phyloP scores from a whole-genome alignment of 805 yeast species.

The Saccharomycopsis fermentans region DNA sequence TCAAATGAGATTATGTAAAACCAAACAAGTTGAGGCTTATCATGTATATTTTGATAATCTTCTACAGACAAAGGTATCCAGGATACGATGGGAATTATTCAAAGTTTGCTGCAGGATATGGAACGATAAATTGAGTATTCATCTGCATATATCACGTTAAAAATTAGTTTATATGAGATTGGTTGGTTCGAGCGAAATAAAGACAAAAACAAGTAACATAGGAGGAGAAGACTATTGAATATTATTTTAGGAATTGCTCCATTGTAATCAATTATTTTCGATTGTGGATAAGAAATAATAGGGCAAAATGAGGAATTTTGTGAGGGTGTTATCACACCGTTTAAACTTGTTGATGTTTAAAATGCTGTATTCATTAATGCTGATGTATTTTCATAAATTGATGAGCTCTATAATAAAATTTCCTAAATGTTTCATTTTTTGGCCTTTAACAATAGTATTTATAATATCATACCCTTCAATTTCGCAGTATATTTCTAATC shows the following conservation, averaged over 20 bases:
- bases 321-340: background rate
- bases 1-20: too few species aligned
- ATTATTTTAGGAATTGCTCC: background rate
- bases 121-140: too few species aligned
- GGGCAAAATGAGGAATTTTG: background rate
- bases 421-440: constrained; percentile 35
- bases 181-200: background rate
- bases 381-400: constrained; percentile 6
- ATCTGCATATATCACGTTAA: too few species aligned
- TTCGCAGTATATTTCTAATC: constrained; percentile 8
- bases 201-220: too few species aligned
- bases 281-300: background rate
- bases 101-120: too few species aligned
- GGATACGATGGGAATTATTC: too few species aligned
- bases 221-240: too few species aligned
- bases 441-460: constrained; percentile 39
- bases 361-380: background rate
- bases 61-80: too few species aligned
- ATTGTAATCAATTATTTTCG: too few species aligned
- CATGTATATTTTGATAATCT: too few species aligned
- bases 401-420: constrained; percentile 26
- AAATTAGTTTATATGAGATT: too few species aligned
- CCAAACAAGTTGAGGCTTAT: too few species aligned
- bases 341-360: background rate
- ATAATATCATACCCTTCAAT: constrained; percentile 41